Evolutionary conservation across 2,329 filamentous ascomycete genomes (phyloP).

Genomic region (Sporothrix globosa): DNA sequence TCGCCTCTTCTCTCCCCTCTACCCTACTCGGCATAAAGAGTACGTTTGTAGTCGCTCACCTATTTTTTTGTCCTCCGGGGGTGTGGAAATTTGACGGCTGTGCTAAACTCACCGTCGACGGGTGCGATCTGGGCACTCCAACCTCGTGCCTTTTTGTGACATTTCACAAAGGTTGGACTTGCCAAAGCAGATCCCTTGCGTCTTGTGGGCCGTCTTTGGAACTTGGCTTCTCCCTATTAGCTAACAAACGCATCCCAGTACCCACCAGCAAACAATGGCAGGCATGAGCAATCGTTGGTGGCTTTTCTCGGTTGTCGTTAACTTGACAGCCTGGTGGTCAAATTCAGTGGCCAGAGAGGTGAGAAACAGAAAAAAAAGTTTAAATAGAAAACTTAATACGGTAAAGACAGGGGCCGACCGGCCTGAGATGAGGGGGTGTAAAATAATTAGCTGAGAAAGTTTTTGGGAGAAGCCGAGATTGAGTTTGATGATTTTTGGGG

Average conservation of each 20-base stretch:
- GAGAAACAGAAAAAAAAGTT: neutral
- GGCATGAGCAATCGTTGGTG: neutral
- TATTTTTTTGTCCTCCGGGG: neutral
- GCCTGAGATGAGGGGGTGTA: neutral
- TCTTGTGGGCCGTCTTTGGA: neutral
- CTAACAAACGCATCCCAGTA: neutral
- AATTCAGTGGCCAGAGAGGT: neutral
- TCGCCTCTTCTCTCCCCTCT: constrained; percentile 7
- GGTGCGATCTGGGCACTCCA: neutral
- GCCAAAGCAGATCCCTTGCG: neutral
- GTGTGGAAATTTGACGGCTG: constrained; percentile 24
- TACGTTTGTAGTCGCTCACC: too few species aligned
- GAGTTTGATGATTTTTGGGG: neutral
- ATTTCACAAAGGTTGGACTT: neutral
- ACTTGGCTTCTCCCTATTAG: constrained; percentile 12
- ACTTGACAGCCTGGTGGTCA: neutral
- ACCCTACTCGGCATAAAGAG: neutral
- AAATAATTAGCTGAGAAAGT: too few species aligned
- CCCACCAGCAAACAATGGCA: neutral
- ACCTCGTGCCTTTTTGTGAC: neutral
- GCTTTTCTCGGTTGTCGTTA: neutral
- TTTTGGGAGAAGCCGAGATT: neutral
- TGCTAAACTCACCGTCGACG: constrained; percentile 21
- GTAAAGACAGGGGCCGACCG: constrained; percentile 8
- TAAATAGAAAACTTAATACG: too few species aligned